Evolutionary conservation across 129 eudicot species (phyloP).

Genomic region (Centrapalus pauciflorus): DNA sequence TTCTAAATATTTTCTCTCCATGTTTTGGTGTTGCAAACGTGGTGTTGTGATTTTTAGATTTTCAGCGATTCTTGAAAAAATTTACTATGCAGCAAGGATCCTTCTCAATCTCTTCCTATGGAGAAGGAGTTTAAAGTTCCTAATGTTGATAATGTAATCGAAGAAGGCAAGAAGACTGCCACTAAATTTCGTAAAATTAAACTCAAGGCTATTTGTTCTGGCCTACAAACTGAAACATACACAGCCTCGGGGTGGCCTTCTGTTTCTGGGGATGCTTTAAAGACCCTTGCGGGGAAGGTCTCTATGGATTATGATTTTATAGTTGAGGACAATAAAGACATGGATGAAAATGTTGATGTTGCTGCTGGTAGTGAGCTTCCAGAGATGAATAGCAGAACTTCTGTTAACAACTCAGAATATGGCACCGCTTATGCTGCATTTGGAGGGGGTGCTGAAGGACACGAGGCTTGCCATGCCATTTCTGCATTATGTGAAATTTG

Average conservation of each 20-base stretch:
- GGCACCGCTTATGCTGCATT: slow-evolving; percentile 80
- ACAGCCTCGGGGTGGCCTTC: slow-evolving; percentile 99
- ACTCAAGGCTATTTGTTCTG: slow-evolving; percentile 38
- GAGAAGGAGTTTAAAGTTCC: slow-evolving; percentile 71
- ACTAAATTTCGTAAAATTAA: slow-evolving; percentile 64
- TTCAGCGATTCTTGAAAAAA: too few species aligned
- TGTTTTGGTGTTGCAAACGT: too few species aligned
- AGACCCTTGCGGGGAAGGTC: slow-evolving; percentile 70
- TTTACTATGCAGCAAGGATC: slow-evolving; percentile 47
- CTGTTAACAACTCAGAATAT: slow-evolving; percentile 31
- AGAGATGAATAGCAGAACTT: slow-evolving; percentile 14
- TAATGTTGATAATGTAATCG: slow-evolving; percentile 71
- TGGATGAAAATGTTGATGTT: slow-evolving; percentile 31
- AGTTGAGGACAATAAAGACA: slow-evolving; percentile 27
- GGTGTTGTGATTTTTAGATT: too few species aligned
- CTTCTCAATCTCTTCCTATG: slow-evolving; percentile 45
- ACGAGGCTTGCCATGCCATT: slow-evolving; percentile 94
- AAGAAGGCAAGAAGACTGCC: slow-evolving; percentile 88
- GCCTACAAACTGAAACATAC: slow-evolving; percentile 46
- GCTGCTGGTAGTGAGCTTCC: background rate
- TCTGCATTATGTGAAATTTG: slow-evolving; percentile 91
- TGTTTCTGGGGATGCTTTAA: slow-evolving; percentile 73
- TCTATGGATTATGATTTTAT: slow-evolving; percentile 70
- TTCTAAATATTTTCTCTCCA: too few species aligned
- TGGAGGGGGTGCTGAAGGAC: slow-evolving; percentile 73